Evolutionary conservation across 768 basidiomycete genomes (phyloP).

Genomic region (Amanita muscaria): DNA sequence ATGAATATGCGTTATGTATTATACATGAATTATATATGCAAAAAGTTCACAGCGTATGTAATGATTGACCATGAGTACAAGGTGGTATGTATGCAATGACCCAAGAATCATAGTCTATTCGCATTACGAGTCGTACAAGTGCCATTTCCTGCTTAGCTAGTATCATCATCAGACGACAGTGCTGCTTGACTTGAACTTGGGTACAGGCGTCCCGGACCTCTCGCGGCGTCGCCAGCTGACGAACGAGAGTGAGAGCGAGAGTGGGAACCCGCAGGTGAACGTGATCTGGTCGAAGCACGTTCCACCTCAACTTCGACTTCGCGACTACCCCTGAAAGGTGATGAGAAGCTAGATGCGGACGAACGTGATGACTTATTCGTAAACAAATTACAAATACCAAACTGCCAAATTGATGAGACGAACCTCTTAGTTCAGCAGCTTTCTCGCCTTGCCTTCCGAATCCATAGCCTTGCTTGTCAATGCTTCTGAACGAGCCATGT

Average conservation of each 20-base stretch:
- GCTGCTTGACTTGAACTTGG: constrained; percentile 23
- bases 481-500: constrained; percentile 21
- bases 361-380: constrained; percentile 23
- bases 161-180: constrained; percentile 8
- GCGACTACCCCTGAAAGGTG: constrained; percentile 22
- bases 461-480: constrained; percentile 46
- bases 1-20: no score
- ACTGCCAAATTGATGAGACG: no score
- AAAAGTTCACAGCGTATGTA: background rate
- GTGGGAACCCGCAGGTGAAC: background rate
- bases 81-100: no score
- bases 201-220: background rate
- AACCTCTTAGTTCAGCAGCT: constrained; percentile 60
- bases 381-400: no score
- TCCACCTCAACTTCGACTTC: background rate
- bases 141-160: background rate
- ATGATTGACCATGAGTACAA: background rate
- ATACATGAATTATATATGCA: no score
- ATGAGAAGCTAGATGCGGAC: constrained; percentile 29
- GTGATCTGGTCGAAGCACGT: constrained; percentile 8
- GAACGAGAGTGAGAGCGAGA: background rate
- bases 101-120: no score
- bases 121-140: background rate
- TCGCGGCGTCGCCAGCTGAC: no score
- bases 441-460: constrained; percentile 82